These are phyloP conservation scores for Emericellopsis cladophorae DNA, from an alignment of 2,329 filamentous ascomycete genomes.

Conservation along the genomic window DNA sequence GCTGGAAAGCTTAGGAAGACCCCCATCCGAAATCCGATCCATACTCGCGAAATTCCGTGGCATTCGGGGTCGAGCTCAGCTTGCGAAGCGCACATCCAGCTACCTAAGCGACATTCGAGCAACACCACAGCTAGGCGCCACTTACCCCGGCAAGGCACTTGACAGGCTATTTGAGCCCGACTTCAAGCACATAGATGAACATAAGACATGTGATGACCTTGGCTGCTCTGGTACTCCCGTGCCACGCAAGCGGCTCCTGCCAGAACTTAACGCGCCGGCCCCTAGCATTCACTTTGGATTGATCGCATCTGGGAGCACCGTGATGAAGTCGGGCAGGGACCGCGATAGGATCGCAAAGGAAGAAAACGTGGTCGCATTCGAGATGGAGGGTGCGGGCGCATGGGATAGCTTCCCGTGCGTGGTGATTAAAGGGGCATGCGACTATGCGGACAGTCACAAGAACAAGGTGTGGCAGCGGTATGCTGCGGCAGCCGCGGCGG, in stretches of 20 bases:
- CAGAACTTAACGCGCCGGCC: slow-evolving; percentile 6
- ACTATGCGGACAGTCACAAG: slow-evolving; percentile 6
- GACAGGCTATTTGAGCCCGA: slow-evolving; percentile 8
- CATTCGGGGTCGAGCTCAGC: not conserved
- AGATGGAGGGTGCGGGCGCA: slow-evolving; percentile 17
- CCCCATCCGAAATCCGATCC: slow-evolving; percentile 8
- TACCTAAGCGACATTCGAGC: slow-evolving; percentile 1
- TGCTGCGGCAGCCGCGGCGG: slow-evolving; percentile 2
- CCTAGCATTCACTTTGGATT: slow-evolving; percentile 17
- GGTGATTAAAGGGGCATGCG: slow-evolving; percentile 5
- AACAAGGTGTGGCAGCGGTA: slow-evolving; percentile 1
- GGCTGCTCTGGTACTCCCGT: slow-evolving; percentile 7
- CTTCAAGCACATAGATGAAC: slow-evolving; percentile 5
- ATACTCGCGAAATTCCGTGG: slow-evolving; percentile 13
- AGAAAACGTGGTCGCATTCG: slow-evolving; percentile 8
- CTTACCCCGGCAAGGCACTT: slow-evolving; percentile 5
- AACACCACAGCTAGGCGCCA: not conserved
- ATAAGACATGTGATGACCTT: not conserved
- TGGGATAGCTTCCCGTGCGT: slow-evolving; percentile 16
- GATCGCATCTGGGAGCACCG: slow-evolving; percentile 21
- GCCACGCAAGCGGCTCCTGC: slow-evolving; percentile 6
- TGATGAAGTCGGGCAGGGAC: slow-evolving; percentile 21
- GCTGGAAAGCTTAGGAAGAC: slow-evolving; percentile 6
- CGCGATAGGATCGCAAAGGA: slow-evolving; percentile 17
- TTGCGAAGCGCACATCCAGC: too few species aligned